A percentile compares a stretch with the other conserved stretches of the same genome.
Evolutionary conservation across 1,284 basidiomycete genomes (phyloP).

Genomic region (Leccinum fuscescens): DNA sequence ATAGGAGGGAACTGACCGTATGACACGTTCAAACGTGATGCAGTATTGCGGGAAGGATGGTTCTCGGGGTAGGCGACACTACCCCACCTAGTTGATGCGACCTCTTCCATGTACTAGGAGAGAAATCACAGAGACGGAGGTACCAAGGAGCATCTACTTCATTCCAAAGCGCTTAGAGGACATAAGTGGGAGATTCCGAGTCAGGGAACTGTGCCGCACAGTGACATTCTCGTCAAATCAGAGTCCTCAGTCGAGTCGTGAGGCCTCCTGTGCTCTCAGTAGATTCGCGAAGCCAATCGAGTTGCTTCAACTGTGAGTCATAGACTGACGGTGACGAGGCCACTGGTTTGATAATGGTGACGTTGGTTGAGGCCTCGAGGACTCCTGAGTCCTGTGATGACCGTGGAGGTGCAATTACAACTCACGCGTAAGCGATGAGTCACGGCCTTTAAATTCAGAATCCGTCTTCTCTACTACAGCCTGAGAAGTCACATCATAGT

Average conservation of each 20-base stretch:
- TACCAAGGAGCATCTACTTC: neutral
- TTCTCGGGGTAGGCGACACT: slow-evolving; percentile 27
- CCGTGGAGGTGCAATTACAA: no score
- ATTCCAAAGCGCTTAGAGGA: neutral
- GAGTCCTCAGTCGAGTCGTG: neutral
- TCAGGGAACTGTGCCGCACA: neutral
- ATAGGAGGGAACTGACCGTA: slow-evolving; percentile 32
- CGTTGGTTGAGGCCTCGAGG: no score
- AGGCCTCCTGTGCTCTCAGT: neutral
- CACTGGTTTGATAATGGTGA: no score
- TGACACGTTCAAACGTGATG: slow-evolving; percentile 34
- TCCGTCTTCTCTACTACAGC: no score
- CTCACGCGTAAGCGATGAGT: no score
- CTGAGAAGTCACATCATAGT: no score
- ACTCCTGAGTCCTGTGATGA: no score
- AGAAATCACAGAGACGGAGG: neutral
- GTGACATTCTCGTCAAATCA: neutral
- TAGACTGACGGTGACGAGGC: no score
- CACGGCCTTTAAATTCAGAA: no score
- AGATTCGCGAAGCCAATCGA: no score
- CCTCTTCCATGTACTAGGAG: slow-evolving; percentile 39
- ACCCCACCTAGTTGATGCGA: slow-evolving; percentile 34
- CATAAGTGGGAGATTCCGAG: neutral
- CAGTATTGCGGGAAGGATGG: slow-evolving; percentile 19
- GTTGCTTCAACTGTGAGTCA: no score